Evolutionary conservation across 805 yeast genomes (phyloP).

Genomic region (Ogataea paradorogensis): DNA sequence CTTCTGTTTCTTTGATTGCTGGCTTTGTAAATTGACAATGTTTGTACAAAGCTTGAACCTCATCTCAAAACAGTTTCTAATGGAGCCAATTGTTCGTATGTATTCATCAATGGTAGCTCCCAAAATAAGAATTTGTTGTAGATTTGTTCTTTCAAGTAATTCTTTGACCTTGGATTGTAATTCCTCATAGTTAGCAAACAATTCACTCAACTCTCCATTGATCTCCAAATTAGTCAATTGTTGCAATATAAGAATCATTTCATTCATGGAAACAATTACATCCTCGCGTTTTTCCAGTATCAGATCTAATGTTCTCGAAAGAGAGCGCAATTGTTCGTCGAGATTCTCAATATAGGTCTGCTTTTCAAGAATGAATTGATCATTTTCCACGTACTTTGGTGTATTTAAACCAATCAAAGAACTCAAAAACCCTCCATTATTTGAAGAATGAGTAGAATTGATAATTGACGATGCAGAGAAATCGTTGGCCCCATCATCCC

Average conservation of each 20-base stretch:
- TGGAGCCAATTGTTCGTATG: slow-evolving; percentile 69
- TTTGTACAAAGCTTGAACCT: slow-evolving; percentile 56
- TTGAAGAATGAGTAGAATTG: slow-evolving; percentile 19
- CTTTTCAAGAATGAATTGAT: slow-evolving; percentile 70
- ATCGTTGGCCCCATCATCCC: slow-evolving; percentile 20
- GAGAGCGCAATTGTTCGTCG: slow-evolving; percentile 67
- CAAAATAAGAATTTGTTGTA: slow-evolving; percentile 82
- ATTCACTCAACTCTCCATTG: slow-evolving; percentile 58
- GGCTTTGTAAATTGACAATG: slow-evolving; percentile 42
- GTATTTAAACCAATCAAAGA: slow-evolving; percentile 65
- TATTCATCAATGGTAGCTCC: slow-evolving; percentile 90
- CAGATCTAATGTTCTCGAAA: slow-evolving; percentile 68
- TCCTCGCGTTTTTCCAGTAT: slow-evolving; percentile 77
- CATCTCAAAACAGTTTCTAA: slow-evolving; percentile 69
- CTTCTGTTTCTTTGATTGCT: slow-evolving; percentile 44
- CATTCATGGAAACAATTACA: slow-evolving; percentile 63
- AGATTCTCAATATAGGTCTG: slow-evolving; percentile 65
- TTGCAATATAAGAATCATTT: slow-evolving; percentile 50
- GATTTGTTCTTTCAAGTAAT: slow-evolving; percentile 68
- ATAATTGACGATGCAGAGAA: slow-evolving; percentile 29
- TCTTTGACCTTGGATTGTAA: slow-evolving; percentile 71
- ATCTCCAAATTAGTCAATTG: slow-evolving; percentile 74
- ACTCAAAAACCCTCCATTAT: slow-evolving; percentile 58
- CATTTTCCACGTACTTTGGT: slow-evolving; percentile 69
- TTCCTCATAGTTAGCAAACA: slow-evolving; percentile 67